Conservation (phyloP, 179 eudicot species). For the Spergularia azorica region DNA sequence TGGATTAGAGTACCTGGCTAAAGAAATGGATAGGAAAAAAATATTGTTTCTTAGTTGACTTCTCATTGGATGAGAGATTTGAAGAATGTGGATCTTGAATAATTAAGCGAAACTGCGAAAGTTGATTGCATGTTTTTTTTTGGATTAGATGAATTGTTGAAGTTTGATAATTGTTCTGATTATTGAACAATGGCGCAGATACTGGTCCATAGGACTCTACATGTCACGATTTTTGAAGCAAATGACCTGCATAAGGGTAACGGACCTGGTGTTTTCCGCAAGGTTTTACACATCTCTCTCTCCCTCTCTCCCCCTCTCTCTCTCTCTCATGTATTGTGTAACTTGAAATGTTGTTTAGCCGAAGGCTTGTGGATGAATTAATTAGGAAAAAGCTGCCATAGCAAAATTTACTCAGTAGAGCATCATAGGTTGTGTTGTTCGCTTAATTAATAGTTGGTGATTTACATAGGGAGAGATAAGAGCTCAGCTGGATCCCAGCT, state of each 20-base stretch:
- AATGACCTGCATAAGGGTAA: slow-evolving; percentile 34
- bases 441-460: not conserved
- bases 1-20: not conserved
- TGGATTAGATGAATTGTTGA: not conserved
- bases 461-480: not conserved
- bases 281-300: slow-evolving; percentile 27
- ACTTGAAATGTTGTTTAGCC: not conserved
- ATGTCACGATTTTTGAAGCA: slow-evolving; percentile 54
- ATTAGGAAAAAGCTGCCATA: not conserved
- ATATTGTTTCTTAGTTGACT: not conserved
- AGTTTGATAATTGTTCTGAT: not conserved
- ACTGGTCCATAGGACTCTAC: slow-evolving; percentile 58
- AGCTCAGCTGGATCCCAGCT: not conserved
- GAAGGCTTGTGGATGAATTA: not conserved
- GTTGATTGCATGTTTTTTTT: not conserved
- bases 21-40: no score
- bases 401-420: not conserved
- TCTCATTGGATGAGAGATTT: not conserved
- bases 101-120: not conserved
- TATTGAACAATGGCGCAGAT: slow-evolving; percentile 45
- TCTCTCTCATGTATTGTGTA: no score
- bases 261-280: slow-evolving; percentile 40
- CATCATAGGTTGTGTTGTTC: not conserved
- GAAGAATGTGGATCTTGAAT: not conserved
- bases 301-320: no score